A percentile compares a stretch with the other conserved stretches of the same genome.
These are phyloP conservation scores for Backusella sp. DNA, from an alignment of 192 early-diverging fungal species.

Conservation along the genomic window DNA sequence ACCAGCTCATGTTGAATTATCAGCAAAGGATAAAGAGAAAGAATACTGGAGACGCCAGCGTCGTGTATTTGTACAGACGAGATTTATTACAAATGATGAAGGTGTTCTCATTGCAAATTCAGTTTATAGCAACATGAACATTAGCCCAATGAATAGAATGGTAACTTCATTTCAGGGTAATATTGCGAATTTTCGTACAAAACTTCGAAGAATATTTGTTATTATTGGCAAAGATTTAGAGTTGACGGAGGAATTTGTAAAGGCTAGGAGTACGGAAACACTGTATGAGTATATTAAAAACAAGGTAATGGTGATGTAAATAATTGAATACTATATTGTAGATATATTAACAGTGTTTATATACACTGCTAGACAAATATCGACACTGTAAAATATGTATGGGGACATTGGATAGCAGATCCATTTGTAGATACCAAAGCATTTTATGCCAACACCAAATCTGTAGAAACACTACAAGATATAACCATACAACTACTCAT, in stretches of 20 bases:
- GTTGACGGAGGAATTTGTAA: not conserved
- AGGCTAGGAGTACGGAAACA: not conserved
- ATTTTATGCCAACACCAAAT: constrained; percentile 12
- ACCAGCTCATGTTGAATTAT: not conserved
- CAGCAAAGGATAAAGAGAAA: constrained; percentile 6
- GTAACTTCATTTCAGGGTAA: constrained; percentile 14
- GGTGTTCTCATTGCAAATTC: not conserved
- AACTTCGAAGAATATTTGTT: constrained; percentile 6
- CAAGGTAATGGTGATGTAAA: not conserved
- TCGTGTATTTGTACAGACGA: constrained; percentile 16
- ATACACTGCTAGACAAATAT: not conserved
- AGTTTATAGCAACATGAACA: constrained; percentile 12
- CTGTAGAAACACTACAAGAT: constrained; percentile 9
- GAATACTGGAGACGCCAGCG: constrained; percentile 28
- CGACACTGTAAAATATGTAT: not conserved
- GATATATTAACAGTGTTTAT: not conserved
- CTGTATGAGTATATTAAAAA: not conserved
- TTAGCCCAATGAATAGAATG: not conserved
- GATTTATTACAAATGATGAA: constrained; percentile 23
- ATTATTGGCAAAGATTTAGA: constrained; percentile 5
- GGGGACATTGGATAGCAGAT: constrained; percentile 19
- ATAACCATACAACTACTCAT: constrained; percentile 12
- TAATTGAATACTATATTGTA: not conserved
- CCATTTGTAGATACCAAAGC: constrained; percentile 13
- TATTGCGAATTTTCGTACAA: constrained; percentile 23